Base-by-base conservation (phyloP, 306 rosid species). In the Begonia masoniana region DNA sequence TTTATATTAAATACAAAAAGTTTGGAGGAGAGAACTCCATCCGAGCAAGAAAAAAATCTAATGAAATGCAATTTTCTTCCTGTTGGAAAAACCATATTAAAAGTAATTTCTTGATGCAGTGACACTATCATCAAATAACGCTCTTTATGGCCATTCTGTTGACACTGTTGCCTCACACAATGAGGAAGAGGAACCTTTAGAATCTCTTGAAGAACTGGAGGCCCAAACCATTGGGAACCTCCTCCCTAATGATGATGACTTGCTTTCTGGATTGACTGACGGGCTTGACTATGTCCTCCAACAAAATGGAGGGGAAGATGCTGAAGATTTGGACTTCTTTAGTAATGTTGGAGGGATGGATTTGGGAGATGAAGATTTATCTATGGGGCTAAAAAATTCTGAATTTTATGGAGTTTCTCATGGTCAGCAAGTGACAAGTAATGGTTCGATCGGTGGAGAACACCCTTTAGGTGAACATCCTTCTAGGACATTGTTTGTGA, bases 261-360 rank as follows among this genome's bases (percentile, higher is more conserved):
- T 73, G 53, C 72, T 69, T 51, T 57, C 76, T 55, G 76, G 76
- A 54, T 60, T 70, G 52, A 64, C 64, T n/a, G 71, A 68, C 52
- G 71, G 74, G 71, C 62, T 73, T 49, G 74, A 60, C 50, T 56
- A 41, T 56, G 54, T 60, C 21, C 55, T 51, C 61, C 71, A 61
- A 19, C 43, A 51, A 19, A 68, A 48, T 48, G 68, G 65, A 17
- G 67, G 58, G 67, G 78, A 73, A 63, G 71, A 64, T 47, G 51
- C 53, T 15, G 78, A 73, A 62, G 78, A 73, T 61, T 60, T 73
- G 35, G 78, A 73, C 65, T 48, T 68, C 53, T 73, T 73, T 61
- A 64, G 71, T 71, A 68, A 65, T 54, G 67, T 69, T 56, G 78
- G 78, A 60, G 78, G 78, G 59, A 73, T 73, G 78, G 78, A 73